Evolutionary conservation across 2,329 filamentous ascomycete species (phyloP), one percentile per base, ranked within the genome.

Genomic region (Cordyceps javanica): DNA sequence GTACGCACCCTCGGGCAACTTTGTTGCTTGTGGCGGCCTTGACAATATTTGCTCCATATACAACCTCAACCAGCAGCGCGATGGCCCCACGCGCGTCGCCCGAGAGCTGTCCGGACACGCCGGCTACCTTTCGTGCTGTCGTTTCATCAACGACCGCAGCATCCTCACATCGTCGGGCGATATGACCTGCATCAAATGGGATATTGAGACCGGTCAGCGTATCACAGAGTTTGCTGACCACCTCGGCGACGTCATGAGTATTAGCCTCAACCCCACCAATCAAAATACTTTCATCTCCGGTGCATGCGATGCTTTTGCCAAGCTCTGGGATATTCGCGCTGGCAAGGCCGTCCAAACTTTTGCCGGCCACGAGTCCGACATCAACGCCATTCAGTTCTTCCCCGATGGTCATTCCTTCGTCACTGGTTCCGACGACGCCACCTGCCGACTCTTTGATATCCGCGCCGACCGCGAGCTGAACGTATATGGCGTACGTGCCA

Each of bases 31-130:
- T 72, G 94, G 94, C 82, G 94, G 94, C 80, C 84, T 97, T 63
- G 94, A 99, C 77, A 99, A 99, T 77, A 97, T 99, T 71, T 97
- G 94, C 82, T 97, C 93, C 68, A 97, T 99, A 73, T 99, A 99
- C 82, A 99, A 97, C 75, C 85, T 99, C 62, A 97, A 96, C 63
- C 91, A 94, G 63, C 85, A 86, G 71, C 85, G 93, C 67, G 94
- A 99, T 74, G 94, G 93, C n/a, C 94, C 94, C 10, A 97, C 94
- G 46, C 89, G 94, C 62, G 94, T 97, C 62, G 93, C 93, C 63
- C 87, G 93, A 64, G 94, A 99, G 76, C 82, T 99, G 50, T 97
- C 94, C 32, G 94, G 94, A 44, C 94, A 99, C 73, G 96, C 93
- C 45, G 94, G 94, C 52, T 99, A 99, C 70, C 85, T 99, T 45